Base-by-base conservation (phyloP, 495 filamentous ascomycete genomes). In the Hyaloscypha hepaticicola region DNA sequence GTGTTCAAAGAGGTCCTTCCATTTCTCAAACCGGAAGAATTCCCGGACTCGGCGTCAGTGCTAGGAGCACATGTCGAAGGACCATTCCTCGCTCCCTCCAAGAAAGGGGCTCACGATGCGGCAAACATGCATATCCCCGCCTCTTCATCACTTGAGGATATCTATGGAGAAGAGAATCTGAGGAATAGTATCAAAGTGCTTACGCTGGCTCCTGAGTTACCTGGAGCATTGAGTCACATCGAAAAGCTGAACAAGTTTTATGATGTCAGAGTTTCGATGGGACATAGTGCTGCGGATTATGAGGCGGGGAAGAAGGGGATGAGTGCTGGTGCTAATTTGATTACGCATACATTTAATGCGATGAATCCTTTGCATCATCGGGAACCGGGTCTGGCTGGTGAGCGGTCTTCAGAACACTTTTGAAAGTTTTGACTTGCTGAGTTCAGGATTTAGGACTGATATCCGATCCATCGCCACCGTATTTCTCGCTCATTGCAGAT, bases 271-370 rank as follows among this genome's bases (percentile, higher is more conserved):
- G 82, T 83, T 66, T 82, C 83, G 0, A 84, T 88, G 61, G 87
- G 87, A 11, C 87, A 90, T 70, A 83, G 80, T 0, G 85, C 88
- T 66, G 83, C 85, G 24, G 82, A 80, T 12, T 87, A 84, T 71
- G 85, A 88, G 65, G 77, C 85, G 70, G 85, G 83, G 14, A 73
- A 79, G 8, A 69, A 71, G 4, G 84, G 82, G 21, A 79, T 85
- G 8, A 70, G 77, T 41, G 75, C 82, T 29, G 86, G 87, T 52
- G 87, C 86, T 16, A 85, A 73, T 31, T 84, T 86, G 79, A 77
- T 89, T 26, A 90, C 87, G 12, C 87, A 90, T 66, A 77, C 87
- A 2, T 90, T 88, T 77, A 89, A 90, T 69, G 87, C 85, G 5
- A 89, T 90, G 87, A 80, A 83, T 19, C 84, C 85, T 27, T 81